phyloP scores from a whole-genome alignment of 176 grass and related monocot species.

The Oryza meyeriana region DNA sequence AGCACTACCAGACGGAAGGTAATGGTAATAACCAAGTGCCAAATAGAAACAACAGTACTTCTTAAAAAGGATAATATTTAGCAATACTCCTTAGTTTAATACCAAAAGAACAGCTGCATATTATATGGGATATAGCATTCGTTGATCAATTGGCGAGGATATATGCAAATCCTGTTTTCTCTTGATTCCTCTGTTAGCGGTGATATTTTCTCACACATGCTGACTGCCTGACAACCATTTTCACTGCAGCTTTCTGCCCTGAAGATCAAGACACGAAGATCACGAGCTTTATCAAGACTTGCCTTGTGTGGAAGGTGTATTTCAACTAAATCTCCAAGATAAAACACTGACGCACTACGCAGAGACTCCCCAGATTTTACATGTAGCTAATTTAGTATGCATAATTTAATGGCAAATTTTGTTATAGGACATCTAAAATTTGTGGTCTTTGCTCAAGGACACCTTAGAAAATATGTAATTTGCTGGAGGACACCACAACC shows the following conservation, averaged over 20 bases:
- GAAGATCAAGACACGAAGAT: conserved; percentile 49
- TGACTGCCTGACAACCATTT: neutral
- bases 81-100: neutral
- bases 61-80: neutral
- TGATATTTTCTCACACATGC: neutral
- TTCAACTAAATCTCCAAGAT: conserved; percentile 43
- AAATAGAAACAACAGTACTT: neutral
- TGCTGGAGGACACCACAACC: no score
- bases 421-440: no score
- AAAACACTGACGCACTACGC: neutral
- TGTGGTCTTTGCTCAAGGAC: no score
- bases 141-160: neutral
- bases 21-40: conserved; percentile 1
- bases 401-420: no score
- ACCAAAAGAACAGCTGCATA: neutral
- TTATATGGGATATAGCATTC: neutral
- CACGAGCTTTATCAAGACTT: conserved; percentile 45
- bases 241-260: conserved; percentile 39
- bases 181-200: neutral
- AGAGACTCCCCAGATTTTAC: neutral
- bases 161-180: neutral
- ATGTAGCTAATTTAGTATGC: conserved; percentile 16
- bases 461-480: no score
- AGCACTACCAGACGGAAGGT: conserved; percentile 63
- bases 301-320: conserved; percentile 56